These are phyloP conservation scores for Melastoma malabathricum DNA, from an alignment of 345 rosid genomes.

Conservation along the genomic window DNA sequence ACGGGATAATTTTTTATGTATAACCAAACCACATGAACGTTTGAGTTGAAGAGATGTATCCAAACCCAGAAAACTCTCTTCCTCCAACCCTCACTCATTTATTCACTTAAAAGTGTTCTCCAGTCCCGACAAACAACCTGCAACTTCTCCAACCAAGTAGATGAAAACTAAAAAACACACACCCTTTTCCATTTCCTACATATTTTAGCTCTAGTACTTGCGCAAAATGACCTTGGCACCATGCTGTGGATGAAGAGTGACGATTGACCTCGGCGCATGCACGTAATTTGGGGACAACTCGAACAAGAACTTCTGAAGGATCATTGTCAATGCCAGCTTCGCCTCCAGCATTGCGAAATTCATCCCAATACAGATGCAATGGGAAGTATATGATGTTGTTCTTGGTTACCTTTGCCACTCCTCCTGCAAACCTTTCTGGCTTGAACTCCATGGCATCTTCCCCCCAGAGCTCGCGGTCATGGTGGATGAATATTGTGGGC, in stretches of 20 bases:
- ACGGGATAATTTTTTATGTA: not conserved
- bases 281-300: conserved; percentile 4
- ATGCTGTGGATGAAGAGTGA: conserved; percentile 7
- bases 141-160: too few species aligned
- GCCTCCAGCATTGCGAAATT: conserved; percentile 51
- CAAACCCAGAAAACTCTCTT: too few species aligned
- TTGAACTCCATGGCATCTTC: conserved; percentile 46
- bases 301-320: conserved; percentile 6
- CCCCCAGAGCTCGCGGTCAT: conserved; percentile 36
- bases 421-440: conserved; percentile 48
- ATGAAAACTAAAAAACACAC: too few species aligned
- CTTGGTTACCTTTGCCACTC: conserved; percentile 40
- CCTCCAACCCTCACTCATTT: too few species aligned
- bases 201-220: not conserved
- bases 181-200: too few species aligned
- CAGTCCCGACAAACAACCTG: too few species aligned
- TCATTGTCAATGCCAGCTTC: conserved; percentile 23
- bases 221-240: conserved; percentile 6
- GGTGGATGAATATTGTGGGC: conserved; percentile 24
- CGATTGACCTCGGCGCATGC: conserved; percentile 3
- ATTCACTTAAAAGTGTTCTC: too few species aligned
- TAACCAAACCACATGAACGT: too few species aligned
- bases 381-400: conserved; percentile 33
- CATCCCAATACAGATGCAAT: conserved; percentile 51
- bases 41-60: too few species aligned